A percentile compares a stretch with the other conserved stretches of the same genome.
Conservation (phyloP, 345 rosid species). For the Erucastrum elatum region DNA sequence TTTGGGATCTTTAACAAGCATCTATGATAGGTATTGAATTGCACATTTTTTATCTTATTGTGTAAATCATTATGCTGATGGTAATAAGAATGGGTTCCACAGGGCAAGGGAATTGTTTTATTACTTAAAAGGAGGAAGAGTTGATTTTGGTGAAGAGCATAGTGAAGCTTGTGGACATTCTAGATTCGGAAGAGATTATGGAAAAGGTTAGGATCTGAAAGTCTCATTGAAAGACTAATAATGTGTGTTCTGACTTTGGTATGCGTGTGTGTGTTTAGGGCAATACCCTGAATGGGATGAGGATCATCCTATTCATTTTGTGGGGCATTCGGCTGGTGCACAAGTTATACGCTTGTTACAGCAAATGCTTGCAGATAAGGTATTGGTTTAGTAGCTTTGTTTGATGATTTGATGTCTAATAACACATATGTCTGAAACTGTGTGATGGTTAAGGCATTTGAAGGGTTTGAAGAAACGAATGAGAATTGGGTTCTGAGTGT, state of each 20-base stretch:
- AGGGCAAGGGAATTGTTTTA: conserved; percentile 92
- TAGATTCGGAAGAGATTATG: conserved; percentile 79
- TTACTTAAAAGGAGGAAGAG: conserved; percentile 89
- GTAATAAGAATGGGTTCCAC: not conserved
- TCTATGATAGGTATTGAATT: conserved; percentile 70
- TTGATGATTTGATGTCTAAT: conserved; percentile 9
- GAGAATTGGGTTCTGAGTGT: conserved; percentile 93
- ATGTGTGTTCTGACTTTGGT: conserved; percentile 5
- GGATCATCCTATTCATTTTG: conserved; percentile 92
- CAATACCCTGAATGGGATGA: conserved; percentile 93
- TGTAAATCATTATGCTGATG: conserved; percentile 16
- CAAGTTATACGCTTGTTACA: conserved; percentile 97
- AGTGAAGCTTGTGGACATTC: conserved; percentile 87
- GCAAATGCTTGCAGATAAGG: conserved; percentile 98
- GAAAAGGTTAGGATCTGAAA: conserved; percentile 49
- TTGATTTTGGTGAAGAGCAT: conserved; percentile 94
- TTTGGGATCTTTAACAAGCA: conserved; percentile 92
- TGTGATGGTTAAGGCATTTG: conserved; percentile 56
- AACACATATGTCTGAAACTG: not conserved
- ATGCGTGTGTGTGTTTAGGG: conserved; percentile 49
- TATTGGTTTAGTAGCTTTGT: conserved; percentile 18
- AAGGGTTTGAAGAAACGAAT: conserved; percentile 78
- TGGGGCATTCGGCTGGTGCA: conserved; percentile 97
- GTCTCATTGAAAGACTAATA: not conserved
- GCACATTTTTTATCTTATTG: not conserved